These are phyloP conservation scores for Talaromyces sp. DNA, from an alignment of 2,329 filamentous ascomycete species.

Conservation along the genomic window DNA sequence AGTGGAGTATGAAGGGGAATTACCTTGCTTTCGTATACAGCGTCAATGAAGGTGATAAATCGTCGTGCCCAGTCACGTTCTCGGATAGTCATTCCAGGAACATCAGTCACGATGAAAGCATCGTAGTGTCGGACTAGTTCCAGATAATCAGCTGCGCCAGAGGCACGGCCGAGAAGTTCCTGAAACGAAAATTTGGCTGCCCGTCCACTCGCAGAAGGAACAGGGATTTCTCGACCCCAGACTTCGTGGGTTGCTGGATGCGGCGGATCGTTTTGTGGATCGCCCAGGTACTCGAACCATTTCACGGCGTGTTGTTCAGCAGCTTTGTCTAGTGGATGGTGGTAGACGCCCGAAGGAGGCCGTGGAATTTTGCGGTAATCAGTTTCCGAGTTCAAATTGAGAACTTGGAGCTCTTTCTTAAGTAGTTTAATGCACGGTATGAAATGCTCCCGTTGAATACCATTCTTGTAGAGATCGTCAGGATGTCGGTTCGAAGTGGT, in stretches of 20 bases:
- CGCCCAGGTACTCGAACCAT: conserved; percentile 93
- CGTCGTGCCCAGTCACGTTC: conserved; percentile 82
- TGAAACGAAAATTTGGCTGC: conserved; percentile 91
- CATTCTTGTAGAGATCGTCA: conserved; percentile 95
- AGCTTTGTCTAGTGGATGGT: conserved; percentile 75
- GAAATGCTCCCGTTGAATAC: conserved; percentile 92
- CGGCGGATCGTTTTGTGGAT: conserved; percentile 69
- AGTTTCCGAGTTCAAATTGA: conserved; percentile 91
- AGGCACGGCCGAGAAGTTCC: conserved; percentile 83
- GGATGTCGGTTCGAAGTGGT: conserved; percentile 97
- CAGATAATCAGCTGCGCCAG: conserved; percentile 90
- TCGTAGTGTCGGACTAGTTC: conserved; percentile 88
- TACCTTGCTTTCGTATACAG: conserved; percentile 75
- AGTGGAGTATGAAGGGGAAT: conserved; percentile 19
- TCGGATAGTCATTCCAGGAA: conserved; percentile 85
- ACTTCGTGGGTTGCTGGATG: conserved; percentile 76
- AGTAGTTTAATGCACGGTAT: conserved; percentile 92
- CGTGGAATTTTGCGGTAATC: conserved; percentile 97
- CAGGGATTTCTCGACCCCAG: conserved; percentile 86
- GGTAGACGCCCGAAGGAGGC: conserved; percentile 89
- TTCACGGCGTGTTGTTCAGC: conserved; percentile 80
- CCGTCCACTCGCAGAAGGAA: conserved; percentile 81
- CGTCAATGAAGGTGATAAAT: conserved; percentile 97
- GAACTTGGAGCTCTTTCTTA: conserved; percentile 75
- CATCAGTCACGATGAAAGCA: conserved; percentile 84